These are phyloP conservation scores for Candida qinlingensis DNA, from an alignment of 805 yeast species.

Conservation along the genomic window DNA sequence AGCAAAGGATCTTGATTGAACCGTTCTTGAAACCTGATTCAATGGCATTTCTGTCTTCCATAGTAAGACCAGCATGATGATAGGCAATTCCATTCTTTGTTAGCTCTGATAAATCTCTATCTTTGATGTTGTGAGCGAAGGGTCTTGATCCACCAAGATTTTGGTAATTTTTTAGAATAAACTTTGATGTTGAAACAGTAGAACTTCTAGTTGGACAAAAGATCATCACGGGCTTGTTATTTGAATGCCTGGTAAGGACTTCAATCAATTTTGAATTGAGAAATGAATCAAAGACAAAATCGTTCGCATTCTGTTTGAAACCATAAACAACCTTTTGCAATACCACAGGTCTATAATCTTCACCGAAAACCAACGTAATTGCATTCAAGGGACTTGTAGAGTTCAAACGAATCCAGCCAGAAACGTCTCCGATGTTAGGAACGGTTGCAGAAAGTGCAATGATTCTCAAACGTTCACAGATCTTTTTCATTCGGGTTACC, in stretches of 20 bases:
- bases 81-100: slow-evolving; percentile 38
- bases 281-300: slow-evolving; percentile 41
- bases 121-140: slow-evolving; percentile 11
- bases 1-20: slow-evolving; percentile 39
- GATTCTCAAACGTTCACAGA: slow-evolving; percentile 33
- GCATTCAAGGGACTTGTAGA: slow-evolving; percentile 25
- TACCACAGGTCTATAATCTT: slow-evolving; percentile 40
- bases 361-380: slow-evolving; percentile 37
- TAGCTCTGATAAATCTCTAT: slow-evolving; percentile 25
- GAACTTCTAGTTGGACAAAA: slow-evolving; percentile 52
- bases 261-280: slow-evolving; percentile 38
- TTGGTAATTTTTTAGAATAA: slow-evolving; percentile 23
- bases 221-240: slow-evolving; percentile 39
- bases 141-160: not conserved
- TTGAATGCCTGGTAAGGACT: slow-evolving; percentile 33
- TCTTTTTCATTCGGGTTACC: slow-evolving; percentile 40
- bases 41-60: slow-evolving; percentile 39
- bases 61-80: slow-evolving; percentile 55
- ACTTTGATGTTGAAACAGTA: slow-evolving; percentile 41
- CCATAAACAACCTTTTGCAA: slow-evolving; percentile 41
- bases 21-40: slow-evolving; percentile 43
- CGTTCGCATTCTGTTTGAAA: slow-evolving; percentile 34
- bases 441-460: slow-evolving; percentile 49
- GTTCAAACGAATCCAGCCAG: slow-evolving; percentile 36
- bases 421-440: slow-evolving; percentile 44